Conservation (phyloP, 345 rosid genomes). For the Citrus cavaleriei region DNA sequence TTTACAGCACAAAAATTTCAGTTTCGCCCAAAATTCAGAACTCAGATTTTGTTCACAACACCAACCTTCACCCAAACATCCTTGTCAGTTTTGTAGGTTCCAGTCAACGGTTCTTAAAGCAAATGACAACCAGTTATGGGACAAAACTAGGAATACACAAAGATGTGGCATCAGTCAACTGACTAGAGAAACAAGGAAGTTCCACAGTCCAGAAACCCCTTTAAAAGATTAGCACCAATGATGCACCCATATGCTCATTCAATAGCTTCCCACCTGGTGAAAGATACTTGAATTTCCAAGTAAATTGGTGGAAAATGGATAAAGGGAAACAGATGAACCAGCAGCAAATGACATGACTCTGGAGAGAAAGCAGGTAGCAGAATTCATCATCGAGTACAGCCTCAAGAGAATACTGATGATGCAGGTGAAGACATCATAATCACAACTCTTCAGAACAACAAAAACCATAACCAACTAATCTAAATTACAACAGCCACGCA, state of each 20-base stretch:
- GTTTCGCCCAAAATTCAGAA: neutral
- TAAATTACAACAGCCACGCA: neutral
- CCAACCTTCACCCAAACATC: neutral
- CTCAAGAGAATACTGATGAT: neutral
- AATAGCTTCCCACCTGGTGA: neutral
- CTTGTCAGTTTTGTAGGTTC: neutral
- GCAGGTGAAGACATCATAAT: neutral
- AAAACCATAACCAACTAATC: neutral
- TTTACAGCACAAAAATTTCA: constrained; percentile 3
- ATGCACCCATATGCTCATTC: neutral
- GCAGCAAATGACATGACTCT: neutral
- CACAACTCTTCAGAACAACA: constrained; percentile 9
- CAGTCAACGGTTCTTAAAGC: constrained; percentile 3
- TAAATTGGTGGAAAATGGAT: neutral
- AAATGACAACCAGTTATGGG: constrained; percentile 2
- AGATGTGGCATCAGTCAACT: neutral
- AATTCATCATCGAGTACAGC: neutral
- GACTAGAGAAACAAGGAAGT: neutral
- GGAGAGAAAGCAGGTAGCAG: neutral
- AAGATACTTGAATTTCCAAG: neutral
- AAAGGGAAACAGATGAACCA: constrained; percentile 1
- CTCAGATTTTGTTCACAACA: constrained; percentile 6
- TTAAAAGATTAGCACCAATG: neutral
- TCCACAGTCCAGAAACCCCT: constrained; percentile 5
- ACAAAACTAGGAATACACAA: neutral